phyloP scores from a whole-genome alignment of 2,329 filamentous ascomycete genomes.

The Aspergillus puulaauensis region DNA sequence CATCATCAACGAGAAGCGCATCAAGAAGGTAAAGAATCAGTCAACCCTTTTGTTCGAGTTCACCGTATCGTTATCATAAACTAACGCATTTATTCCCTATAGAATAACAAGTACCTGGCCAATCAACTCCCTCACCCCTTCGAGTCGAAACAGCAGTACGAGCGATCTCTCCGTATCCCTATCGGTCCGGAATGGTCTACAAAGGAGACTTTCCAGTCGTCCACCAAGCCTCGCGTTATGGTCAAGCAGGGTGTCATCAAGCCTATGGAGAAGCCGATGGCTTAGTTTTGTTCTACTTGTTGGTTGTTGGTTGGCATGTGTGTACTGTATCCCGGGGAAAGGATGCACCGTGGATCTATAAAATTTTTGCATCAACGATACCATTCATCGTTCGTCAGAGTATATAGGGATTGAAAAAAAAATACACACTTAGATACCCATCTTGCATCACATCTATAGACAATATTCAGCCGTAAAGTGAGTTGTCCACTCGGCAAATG shows the following conservation, averaged over 20 bases:
- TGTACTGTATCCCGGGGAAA: no score
- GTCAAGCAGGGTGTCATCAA: conserved; percentile 88
- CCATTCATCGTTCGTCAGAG: neutral
- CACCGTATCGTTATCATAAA: neutral
- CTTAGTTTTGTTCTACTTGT: conserved; percentile 32
- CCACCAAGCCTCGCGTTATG: conserved; percentile 83
- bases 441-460: neutral
- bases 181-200: conserved; percentile 94
- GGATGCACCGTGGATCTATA: neutral
- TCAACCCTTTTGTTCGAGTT: neutral
- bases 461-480: neutral
- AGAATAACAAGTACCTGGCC: conserved; percentile 87
- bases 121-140: conserved; percentile 83
- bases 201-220: conserved; percentile 89
- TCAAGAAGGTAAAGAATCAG: conserved; percentile 69
- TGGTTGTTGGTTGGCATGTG: neutral
- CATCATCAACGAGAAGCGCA: conserved; percentile 86
- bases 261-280: conserved; percentile 76
- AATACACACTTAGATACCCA: neutral
- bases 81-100: conserved; percentile 12
- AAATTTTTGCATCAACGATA: neutral
- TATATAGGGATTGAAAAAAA: neutral
- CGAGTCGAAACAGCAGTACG: conserved; percentile 84
- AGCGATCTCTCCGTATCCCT: conserved; percentile 79
- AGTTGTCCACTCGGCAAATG: no score